Evolutionary conservation across 164 flowering plant genomes (phyloP).

Genomic region (Nymphaea thermarum): DNA sequence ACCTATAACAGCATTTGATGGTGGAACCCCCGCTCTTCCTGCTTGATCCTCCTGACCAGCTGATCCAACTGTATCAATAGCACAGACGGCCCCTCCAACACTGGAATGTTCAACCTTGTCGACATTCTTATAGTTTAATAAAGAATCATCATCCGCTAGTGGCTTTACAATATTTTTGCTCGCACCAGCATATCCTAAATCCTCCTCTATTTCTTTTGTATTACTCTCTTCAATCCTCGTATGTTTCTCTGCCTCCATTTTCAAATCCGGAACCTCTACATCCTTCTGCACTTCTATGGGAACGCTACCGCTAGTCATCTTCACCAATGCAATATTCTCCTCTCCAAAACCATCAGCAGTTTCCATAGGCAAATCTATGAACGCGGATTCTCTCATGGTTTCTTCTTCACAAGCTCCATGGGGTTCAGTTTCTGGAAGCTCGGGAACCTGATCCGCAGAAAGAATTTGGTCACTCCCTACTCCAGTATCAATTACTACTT

Average conservation of each 20-base stretch:
- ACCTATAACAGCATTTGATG: background rate
- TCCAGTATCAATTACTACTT: background rate
- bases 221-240: background rate
- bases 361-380: background rate
- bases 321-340: background rate
- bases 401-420: background rate
- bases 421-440: background rate
- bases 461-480: background rate
- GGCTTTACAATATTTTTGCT: background rate
- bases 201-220: background rate
- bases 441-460: background rate
- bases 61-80: background rate
- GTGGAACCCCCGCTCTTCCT: background rate
- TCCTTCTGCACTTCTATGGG: background rate
- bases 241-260: background rate
- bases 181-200: background rate
- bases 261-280: background rate
- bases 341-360: background rate
- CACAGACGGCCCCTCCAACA: background rate
- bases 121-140: too few relatives aligned
- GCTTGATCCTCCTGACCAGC: background rate
- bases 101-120: background rate
- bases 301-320: background rate
- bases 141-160: background rate
- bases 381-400: background rate